Base-by-base conservation (phyloP, 345 rosid species). In the Ceriops decandra region DNA sequence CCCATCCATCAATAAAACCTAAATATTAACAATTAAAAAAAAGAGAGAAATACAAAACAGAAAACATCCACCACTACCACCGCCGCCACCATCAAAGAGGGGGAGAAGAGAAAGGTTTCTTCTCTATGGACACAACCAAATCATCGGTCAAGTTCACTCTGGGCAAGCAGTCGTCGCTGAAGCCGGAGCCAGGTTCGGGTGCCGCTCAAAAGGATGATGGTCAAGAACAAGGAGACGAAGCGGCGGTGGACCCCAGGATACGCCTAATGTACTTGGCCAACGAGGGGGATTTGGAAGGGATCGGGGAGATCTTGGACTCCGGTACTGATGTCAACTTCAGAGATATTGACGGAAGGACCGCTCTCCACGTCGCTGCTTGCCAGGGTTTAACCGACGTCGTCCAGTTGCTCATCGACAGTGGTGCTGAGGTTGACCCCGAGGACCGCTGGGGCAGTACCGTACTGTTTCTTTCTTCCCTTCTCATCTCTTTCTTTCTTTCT, bases 401-500 rank as follows among this genome's bases (percentile, higher is more conserved):
- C 35, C 76, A 76, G 32, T 73, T 90, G 72, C 84, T 93, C 75
- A 80, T 90, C n/a, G 68, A 85, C 59, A 76, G 76, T 6, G 82
- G 86, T 6, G 93, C 96, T 1, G 68, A 72, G 7, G 77, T 87
- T 52, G 88, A 93, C 64, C 75, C 84, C 70, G 77, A 86, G 57
- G 97, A 93, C 70, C 90, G 98, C 0, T 90, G 98, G 97, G 98
- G 96, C 28, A 93, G 98, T 86, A 90, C 98, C 57, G 98, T 93
- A 83, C 85, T 86, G 21, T 62, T 33, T 13, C 49, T 42, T 13
- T 3, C 49, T 42, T 32, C 28, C 26, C 13, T 20, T 7, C 9
- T 6, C 32, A 5, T 28, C 22, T 32, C 36, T 70, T 46, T 19
- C 51, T 2, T 9, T 9, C 31, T 24, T 24, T 24, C 51, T 2